These are phyloP conservation scores for Fagopyrum homotropicum DNA, from an alignment of 148 eudicot species.

Conservation along the genomic window DNA sequence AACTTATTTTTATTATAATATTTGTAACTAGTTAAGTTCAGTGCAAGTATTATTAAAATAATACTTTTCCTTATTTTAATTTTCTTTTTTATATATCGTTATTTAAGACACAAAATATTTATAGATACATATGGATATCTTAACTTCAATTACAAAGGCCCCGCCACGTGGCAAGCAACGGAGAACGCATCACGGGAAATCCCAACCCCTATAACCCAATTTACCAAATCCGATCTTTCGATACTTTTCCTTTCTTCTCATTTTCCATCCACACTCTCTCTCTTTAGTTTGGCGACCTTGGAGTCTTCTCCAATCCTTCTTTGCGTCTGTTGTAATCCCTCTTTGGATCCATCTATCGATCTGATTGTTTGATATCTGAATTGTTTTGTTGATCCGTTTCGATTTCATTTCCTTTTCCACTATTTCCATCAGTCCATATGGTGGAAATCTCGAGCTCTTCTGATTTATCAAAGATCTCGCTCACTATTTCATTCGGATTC, in stretches of 20 bases:
- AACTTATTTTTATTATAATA: too few species aligned
- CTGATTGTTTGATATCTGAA: background rate
- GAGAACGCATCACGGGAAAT: background rate
- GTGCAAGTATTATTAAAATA: too few species aligned
- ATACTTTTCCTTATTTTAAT: too few species aligned
- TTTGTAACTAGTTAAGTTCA: too few species aligned
- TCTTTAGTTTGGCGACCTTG: slow-evolving; percentile 9
- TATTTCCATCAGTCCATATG: slow-evolving; percentile 3
- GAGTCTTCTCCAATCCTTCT: slow-evolving; percentile 13
- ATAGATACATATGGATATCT: background rate
- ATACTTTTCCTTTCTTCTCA: background rate
- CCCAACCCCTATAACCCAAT: background rate
- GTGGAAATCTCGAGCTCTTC: background rate
- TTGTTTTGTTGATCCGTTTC: background rate
- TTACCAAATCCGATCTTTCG: background rate
- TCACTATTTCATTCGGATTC: background rate
- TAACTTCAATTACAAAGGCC: background rate
- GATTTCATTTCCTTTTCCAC: background rate
- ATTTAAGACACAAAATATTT: too few species aligned
- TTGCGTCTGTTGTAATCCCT: background rate
- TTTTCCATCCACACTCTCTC: background rate
- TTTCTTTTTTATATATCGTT: too few species aligned
- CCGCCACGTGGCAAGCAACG: background rate
- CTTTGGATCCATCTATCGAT: background rate
- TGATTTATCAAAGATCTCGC: slow-evolving; percentile 5